Evolutionary conservation across 371 early-diverging fungal genomes (phyloP).

Genomic region (Actinomortierella wolfii): DNA sequence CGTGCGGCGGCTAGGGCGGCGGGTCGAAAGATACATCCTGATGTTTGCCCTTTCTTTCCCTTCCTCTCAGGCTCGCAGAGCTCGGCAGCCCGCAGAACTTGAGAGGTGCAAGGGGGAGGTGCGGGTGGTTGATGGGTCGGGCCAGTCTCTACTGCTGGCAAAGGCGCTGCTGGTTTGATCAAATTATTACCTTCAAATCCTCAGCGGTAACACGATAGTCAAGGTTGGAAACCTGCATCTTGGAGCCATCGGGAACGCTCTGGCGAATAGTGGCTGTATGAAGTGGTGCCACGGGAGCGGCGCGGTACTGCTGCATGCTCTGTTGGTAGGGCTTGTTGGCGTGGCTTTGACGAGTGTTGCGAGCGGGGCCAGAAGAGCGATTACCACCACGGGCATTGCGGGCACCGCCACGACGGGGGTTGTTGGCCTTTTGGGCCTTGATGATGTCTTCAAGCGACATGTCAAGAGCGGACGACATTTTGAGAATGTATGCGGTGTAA

Average conservation of each 20-base stretch:
- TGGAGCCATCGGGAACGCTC: conserved; percentile 51
- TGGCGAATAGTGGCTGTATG: conserved; percentile 43
- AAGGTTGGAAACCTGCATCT: conserved; percentile 77
- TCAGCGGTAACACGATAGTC: conserved; percentile 70
- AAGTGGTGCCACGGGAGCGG: conserved; percentile 25
- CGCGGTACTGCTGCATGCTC: conserved; percentile 50
- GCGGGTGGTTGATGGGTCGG: conserved; percentile 2
- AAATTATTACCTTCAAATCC: conserved; percentile 62
- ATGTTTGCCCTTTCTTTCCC: neutral
- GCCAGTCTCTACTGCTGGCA: conserved; percentile 7
- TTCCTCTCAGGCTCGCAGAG: neutral
- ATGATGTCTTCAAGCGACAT: conserved; percentile 77
- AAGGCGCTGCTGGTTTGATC: conserved; percentile 28
- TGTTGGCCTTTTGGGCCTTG: conserved; percentile 46
- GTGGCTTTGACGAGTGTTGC: conserved; percentile 49
- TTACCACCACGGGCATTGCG: conserved; percentile 17
- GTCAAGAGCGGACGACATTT: conserved; percentile 62
- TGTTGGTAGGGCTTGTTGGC: conserved; percentile 50
- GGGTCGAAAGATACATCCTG: neutral
- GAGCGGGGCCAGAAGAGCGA: conserved; percentile 39
- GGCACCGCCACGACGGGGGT: conserved; percentile 45
- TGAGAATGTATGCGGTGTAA: no score
- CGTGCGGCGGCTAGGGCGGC: neutral
- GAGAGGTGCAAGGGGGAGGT: neutral
- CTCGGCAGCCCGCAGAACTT: neutral